Evolutionary conservation across 2,329 filamentous ascomycete genomes (phyloP).

Genomic region (Fusarium sp.): DNA sequence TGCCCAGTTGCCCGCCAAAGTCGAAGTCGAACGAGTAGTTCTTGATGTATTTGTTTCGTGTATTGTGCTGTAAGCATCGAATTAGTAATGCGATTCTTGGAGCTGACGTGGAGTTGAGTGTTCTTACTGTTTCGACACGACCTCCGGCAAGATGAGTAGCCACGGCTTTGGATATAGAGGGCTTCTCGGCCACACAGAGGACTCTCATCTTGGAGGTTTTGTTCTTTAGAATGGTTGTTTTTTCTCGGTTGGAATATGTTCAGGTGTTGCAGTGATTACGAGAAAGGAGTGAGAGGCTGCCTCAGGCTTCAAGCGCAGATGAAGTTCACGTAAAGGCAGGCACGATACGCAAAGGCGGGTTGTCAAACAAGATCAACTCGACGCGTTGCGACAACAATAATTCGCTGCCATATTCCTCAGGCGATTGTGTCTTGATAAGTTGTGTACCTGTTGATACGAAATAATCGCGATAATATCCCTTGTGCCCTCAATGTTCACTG

Average conservation of each 20-base stretch:
- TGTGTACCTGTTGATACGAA: not conserved
- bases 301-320: conserved; percentile 27
- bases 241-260: conserved; percentile 1
- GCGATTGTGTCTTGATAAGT: conserved; percentile 3
- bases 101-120: not conserved
- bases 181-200: conserved; percentile 76
- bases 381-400: conserved; percentile 22
- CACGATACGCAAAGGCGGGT: conserved; percentile 24
- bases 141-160: conserved; percentile 90
- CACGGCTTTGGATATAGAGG: conserved; percentile 95
- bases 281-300: conserved; percentile 22
- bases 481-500: conserved; percentile 4
- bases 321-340: conserved; percentile 27
- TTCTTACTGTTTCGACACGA: conserved; percentile 75
- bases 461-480: not conserved
- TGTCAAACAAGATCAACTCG: conserved; percentile 21
- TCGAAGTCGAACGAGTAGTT: conserved; percentile 95
- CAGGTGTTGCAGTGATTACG: conserved; percentile 15
- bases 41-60: conserved; percentile 85
- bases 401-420: conserved; percentile 30
- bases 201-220: conserved; percentile 61
- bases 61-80: conserved; percentile 69
- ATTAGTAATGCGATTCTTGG: conserved; percentile 41
- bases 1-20: conserved; percentile 84
- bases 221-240: conserved; percentile 4